A percentile compares a stretch with the other conserved stretches of the same genome.
Conservation (phyloP, 768 basidiomycete genomes). For the Boletus reticuloceps region DNA sequence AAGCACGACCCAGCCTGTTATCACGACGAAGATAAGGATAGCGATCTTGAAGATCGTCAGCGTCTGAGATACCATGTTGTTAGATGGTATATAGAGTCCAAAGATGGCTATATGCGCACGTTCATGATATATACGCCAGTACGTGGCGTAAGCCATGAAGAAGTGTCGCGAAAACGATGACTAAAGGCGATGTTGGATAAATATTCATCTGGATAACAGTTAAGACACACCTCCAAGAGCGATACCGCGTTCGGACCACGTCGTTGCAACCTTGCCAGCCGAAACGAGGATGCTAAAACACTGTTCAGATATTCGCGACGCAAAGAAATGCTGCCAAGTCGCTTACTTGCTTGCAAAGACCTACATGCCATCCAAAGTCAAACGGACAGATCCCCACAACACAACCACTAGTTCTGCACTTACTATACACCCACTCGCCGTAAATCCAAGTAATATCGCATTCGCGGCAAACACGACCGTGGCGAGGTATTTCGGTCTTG, state of each 20-base stretch:
- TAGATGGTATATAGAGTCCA: background rate
- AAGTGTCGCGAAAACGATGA: conserved; percentile 47
- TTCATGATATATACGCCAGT: conserved; percentile 54
- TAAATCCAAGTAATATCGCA: conserved; percentile 45
- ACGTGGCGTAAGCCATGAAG: conserved; percentile 53
- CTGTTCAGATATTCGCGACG: background rate
- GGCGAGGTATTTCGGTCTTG: conserved; percentile 43
- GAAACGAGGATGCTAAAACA: conserved; percentile 46
- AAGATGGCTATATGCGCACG: conserved; percentile 27
- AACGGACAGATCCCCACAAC: background rate
- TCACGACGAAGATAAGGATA: conserved; percentile 52
- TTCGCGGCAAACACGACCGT: conserved; percentile 49
- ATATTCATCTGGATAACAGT: background rate
- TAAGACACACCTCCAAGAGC: conserved; percentile 48
- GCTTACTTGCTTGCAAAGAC: conserved; percentile 37
- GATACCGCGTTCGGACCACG: conserved; percentile 57
- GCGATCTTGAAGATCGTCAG: conserved; percentile 54
- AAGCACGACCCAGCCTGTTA: conserved; percentile 61
- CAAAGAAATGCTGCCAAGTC: background rate
- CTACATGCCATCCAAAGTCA: conserved; percentile 3
- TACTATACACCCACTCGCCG: conserved; percentile 48
- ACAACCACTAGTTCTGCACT: conserved; percentile 10
- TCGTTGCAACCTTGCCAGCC: conserved; percentile 36
- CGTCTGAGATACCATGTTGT: conserved; percentile 25
- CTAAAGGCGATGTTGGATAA: conserved; percentile 26